Base-by-base conservation (phyloP, 2,329 filamentous ascomycete genomes). In the Aspergillus terreus region DNA sequence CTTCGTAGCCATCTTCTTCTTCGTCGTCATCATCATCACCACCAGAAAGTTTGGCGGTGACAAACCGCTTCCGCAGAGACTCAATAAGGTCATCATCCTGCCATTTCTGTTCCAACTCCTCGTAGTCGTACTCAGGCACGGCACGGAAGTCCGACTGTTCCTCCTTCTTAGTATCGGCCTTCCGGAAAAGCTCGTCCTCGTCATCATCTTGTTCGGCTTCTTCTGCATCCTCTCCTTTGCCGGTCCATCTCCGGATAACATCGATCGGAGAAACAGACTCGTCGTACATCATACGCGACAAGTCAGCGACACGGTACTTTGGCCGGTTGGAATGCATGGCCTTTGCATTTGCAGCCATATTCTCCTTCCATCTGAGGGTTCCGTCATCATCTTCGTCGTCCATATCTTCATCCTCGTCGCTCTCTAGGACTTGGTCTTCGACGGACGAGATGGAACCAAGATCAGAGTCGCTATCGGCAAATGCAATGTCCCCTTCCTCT, bases 381-480 rank as follows among this genome's bases (percentile, higher is more conserved):
- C 85, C 87, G 36, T 87, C 86, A 0, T 76, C 72, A 14, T 76
- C 74, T 0, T 77, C 72, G 9, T 76, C 74, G 0, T 77, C 76
- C 0, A 17, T 21, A 19, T 42, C 40, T 23, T 71, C 71, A 4
- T 74, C 73, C 0, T 76, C 71, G 17, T 76, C 76, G 50, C 77
- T 78, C 44, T 81, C 79, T 2, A 79, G 58, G 27, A 80, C 77
- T 52, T 79, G 78, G 17, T 82, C 80, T 6, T 83, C 81, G 7
- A 75, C 79, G 1, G 78, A 79, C 7, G 90, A 95, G 57, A 96
- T 72, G 3, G 92, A 96, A 6, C 94, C 94, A 4, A 99, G 79
- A 67, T 99, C 95, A 0, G 94, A 99, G 70, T 99, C 95, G 64
- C 90, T 96, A 65, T 99, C 94, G 12, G 94, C 94, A 75, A 96